A percentile compares a stretch with the other conserved stretches of the same genome.
Evolutionary conservation across 1,139 yeast species (phyloP).

Genomic region (Kodamaea arcana): DNA sequence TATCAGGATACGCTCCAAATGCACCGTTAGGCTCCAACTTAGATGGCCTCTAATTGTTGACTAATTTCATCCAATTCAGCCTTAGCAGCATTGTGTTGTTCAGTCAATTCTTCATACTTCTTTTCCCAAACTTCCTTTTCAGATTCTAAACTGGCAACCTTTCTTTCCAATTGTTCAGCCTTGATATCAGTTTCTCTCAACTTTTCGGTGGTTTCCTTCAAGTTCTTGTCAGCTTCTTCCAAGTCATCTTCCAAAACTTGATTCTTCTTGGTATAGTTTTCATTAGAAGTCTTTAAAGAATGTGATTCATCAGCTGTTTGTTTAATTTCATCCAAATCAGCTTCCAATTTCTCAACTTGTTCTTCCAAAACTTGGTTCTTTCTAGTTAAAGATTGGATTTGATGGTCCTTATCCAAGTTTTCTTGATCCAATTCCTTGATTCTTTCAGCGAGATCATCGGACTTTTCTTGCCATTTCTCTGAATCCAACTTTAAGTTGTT

Average conservation of each 20-base stretch:
- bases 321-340: slow-evolving; percentile 75
- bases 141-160: slow-evolving; percentile 84
- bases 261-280: slow-evolving; percentile 87
- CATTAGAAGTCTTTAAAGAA: slow-evolving; percentile 84
- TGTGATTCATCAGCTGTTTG: slow-evolving; percentile 90
- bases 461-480: slow-evolving; percentile 95
- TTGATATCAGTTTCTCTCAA: slow-evolving; percentile 94
- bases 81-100: slow-evolving; percentile 77
- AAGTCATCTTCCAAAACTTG: slow-evolving; percentile 90
- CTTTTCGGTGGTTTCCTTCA: slow-evolving; percentile 91
- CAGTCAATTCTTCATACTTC: slow-evolving; percentile 84
- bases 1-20: too few relatives aligned
- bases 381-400: slow-evolving; percentile 87
- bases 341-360: slow-evolving; percentile 85
- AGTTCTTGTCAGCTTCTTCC: slow-evolving; percentile 87
- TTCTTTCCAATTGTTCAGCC: slow-evolving; percentile 95
- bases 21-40: too few relatives aligned
- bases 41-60: slow-evolving; percentile 87
- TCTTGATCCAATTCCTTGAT: slow-evolving; percentile 92
- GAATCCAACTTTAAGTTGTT: slow-evolving; percentile 89
- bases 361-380: slow-evolving; percentile 88
- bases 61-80: slow-evolving; percentile 92
- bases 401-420: slow-evolving; percentile 87
- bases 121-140: slow-evolving; percentile 92
- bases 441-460: slow-evolving; percentile 77